These are phyloP conservation scores for Pseudogymnoascus sp. DNA, from an alignment of 2,329 filamentous ascomycete genomes.

Conservation along the genomic window DNA sequence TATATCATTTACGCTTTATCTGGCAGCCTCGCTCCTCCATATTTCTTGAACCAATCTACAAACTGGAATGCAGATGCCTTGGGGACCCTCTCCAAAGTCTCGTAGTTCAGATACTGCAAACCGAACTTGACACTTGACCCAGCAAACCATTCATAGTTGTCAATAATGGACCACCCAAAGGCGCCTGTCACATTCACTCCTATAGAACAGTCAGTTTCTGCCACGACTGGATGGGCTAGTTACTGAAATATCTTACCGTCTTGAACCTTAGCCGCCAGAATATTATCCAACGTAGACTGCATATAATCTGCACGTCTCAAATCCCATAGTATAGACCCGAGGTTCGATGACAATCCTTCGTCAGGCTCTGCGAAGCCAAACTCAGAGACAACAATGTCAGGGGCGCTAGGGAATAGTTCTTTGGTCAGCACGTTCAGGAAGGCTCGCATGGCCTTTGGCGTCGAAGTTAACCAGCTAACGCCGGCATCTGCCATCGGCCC, in stretches of 20 bases:
- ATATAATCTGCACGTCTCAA: slow-evolving; percentile 35
- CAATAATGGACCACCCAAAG: slow-evolving; percentile 35
- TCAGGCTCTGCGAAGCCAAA: slow-evolving; percentile 38
- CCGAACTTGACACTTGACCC: slow-evolving; percentile 35
- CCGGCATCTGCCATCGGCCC: slow-evolving; percentile 37
- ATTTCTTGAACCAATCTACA: slow-evolving; percentile 35
- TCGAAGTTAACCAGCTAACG: slow-evolving; percentile 36
- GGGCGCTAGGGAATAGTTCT: slow-evolving; percentile 36
- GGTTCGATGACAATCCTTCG: slow-evolving; percentile 25
- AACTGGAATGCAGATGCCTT: slow-evolving; percentile 39
- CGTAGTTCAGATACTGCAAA: slow-evolving; percentile 38
- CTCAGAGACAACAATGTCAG: slow-evolving; percentile 36
- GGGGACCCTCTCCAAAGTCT: slow-evolving; percentile 33
- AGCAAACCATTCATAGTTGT: slow-evolving; percentile 36
- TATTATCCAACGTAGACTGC: slow-evolving; percentile 37
- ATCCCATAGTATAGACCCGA: slow-evolving; percentile 34
- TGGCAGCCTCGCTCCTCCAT: not conserved
- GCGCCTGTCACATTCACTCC: slow-evolving; percentile 36
- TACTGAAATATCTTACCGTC: slow-evolving; percentile 22
- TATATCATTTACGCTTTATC: not conserved
- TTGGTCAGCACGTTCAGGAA: slow-evolving; percentile 38
- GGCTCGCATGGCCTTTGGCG: slow-evolving; percentile 34
- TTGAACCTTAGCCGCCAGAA: slow-evolving; percentile 31
- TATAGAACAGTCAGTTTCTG: not conserved
- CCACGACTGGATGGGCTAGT: not conserved